A percentile compares a stretch with the other conserved stretches of the same genome.
Conservation (phyloP, 208 protist species). For the Tritrichomonas musculus region DNA sequence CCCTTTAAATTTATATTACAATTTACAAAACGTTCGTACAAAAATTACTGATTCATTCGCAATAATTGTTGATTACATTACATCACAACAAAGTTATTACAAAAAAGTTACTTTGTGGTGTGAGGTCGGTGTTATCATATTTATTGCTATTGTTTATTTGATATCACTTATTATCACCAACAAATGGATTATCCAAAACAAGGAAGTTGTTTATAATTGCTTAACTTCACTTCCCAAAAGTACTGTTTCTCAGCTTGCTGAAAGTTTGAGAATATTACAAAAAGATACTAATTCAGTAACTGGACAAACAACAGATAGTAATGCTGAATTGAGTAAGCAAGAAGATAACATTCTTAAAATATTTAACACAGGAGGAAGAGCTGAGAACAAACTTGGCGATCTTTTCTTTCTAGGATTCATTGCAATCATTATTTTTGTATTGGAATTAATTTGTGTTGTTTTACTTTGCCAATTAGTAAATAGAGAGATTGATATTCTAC, state of each 20-base stretch:
- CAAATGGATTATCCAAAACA: neutral
- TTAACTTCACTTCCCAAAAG: neutral
- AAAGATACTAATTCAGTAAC: neutral
- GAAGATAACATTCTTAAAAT: constrained; percentile 7
- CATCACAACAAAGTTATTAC: neutral
- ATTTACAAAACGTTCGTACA: neutral
- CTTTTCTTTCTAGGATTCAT: no score
- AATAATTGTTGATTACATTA: neutral
- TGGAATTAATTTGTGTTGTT: no score
- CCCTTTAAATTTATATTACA: no score
- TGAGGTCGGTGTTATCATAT: neutral
- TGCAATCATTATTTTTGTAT: no score
- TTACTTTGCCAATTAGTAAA: no score
- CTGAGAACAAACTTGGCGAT: no score
- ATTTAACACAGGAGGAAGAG: neutral
- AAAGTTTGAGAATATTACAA: neutral
- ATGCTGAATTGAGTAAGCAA: neutral
- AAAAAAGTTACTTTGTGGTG: neutral
- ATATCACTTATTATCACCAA: neutral
- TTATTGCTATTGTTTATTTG: neutral
- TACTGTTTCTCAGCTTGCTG: constrained; percentile 10
- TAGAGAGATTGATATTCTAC: no score
- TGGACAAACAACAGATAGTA: no score
- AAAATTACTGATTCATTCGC: neutral
- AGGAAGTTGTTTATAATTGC: neutral